Percentiles rank a stretch among this genome's conserved stretches.
These are phyloP conservation scores for Polytrichum commune DNA, from an alignment of 225 moss, liverwort and hornwort species.

Conservation along the genomic window DNA sequence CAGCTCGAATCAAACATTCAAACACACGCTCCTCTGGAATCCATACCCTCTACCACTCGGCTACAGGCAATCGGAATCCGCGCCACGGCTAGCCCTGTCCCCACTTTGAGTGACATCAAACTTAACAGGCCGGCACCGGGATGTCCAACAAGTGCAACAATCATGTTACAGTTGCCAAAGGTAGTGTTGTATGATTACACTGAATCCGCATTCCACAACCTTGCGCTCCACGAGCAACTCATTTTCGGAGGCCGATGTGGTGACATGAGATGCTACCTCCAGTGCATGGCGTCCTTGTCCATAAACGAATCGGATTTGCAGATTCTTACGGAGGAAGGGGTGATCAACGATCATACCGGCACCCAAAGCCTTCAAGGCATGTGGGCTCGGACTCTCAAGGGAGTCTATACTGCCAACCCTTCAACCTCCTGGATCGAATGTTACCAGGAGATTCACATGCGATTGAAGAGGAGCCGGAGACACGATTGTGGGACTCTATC, in stretches of 20 bases:
- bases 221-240: not conserved
- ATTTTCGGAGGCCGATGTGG: not conserved
- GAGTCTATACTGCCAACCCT: not conserved
- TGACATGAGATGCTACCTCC: too few relatives aligned
- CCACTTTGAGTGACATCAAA: not conserved
- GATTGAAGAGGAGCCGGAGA: not conserved
- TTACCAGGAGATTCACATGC: not conserved
- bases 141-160: not conserved
- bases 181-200: not conserved
- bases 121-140: not conserved
- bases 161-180: not conserved
- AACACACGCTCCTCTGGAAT: not conserved
- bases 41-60: conserved; percentile 1
- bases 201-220: not conserved
- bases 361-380: not conserved
- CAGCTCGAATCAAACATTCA: not conserved
- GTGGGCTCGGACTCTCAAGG: conserved; percentile 1
- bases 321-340: not conserved
- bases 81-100: not conserved
- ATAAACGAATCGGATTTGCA: conserved; percentile 3
- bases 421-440: not conserved
- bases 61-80: not conserved
- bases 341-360: not conserved
- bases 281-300: too few relatives aligned
- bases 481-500: not conserved